Evolutionary conservation across 1,139 yeast species (phyloP).

Genomic region (Saccharomycopsis phalli): DNA sequence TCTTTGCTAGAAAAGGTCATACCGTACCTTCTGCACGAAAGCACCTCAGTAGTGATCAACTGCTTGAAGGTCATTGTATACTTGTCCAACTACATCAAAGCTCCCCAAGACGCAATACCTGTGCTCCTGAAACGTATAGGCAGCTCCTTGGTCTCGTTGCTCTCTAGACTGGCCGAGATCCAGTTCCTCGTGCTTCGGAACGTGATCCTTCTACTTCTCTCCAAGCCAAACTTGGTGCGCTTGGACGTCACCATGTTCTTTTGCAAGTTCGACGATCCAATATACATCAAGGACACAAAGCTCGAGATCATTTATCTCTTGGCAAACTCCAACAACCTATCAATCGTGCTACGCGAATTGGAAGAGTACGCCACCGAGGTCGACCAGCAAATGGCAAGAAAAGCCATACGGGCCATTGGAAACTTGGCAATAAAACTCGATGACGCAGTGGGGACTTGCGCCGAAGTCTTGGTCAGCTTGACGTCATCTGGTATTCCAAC

Average conservation of each 20-base stretch:
- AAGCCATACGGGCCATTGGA: conserved; percentile 85
- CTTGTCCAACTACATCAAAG: conserved; percentile 55
- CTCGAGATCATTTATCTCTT: conserved; percentile 75
- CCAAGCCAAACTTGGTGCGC: conserved; percentile 51
- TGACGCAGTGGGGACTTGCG: conserved; percentile 53
- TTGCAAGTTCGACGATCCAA: conserved; percentile 77
- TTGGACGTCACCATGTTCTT: conserved; percentile 73
- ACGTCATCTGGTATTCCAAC: conserved; percentile 62
- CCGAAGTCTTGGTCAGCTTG: conserved; percentile 51
- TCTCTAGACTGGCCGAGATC: conserved; percentile 74
- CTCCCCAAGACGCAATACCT: conserved; percentile 36
- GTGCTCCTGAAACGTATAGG: conserved; percentile 55
- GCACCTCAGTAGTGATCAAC: conserved; percentile 74
- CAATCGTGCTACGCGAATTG: conserved; percentile 60
- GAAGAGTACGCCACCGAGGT: conserved; percentile 84
- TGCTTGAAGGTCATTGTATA: conserved; percentile 67
- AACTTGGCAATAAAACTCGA: conserved; percentile 73
- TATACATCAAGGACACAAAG: conserved; percentile 84
- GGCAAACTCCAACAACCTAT: conserved; percentile 58
- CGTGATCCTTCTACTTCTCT: conserved; percentile 63
- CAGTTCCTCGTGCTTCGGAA: conserved; percentile 80
- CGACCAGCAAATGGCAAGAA: conserved; percentile 76
- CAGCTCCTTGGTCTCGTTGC: conserved; percentile 58
- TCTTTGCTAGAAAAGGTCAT: conserved; percentile 56
- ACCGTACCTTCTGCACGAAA: conserved; percentile 74